These are phyloP conservation scores for Lactifluus volemus DNA, from an alignment of 768 basidiomycete species.

Conservation along the genomic window DNA sequence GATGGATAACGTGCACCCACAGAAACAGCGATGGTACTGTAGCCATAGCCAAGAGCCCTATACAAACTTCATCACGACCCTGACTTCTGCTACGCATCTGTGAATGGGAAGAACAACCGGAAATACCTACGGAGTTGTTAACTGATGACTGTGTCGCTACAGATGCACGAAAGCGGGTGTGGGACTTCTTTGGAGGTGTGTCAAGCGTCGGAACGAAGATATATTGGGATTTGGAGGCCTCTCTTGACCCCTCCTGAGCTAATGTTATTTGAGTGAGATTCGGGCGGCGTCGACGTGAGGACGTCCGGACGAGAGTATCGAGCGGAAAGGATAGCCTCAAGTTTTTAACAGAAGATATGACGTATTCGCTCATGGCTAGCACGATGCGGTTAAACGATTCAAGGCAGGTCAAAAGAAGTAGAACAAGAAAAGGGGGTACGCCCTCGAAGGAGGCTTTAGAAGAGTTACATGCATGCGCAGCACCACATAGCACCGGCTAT, in stretches of 20 bases:
- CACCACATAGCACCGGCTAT: too few species aligned
- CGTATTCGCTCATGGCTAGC: slow-evolving; percentile 7
- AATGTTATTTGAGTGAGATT: slow-evolving; percentile 12
- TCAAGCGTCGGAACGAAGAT: not conserved
- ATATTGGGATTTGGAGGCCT: not conserved
- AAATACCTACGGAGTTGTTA: slow-evolving; percentile 11
- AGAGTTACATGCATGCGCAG: too few species aligned
- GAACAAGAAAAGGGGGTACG: too few species aligned
- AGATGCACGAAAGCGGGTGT: slow-evolving; percentile 39
- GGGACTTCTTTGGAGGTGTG: slow-evolving; percentile 7
- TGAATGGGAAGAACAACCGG: slow-evolving; percentile 15
- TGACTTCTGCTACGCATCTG: slow-evolving; percentile 6
- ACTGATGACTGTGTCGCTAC: slow-evolving; percentile 30
- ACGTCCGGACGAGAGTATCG: slow-evolving; percentile 45
- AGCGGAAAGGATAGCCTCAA: slow-evolving; percentile 45
- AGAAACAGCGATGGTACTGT: too few species aligned
- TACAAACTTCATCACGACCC: not conserved
- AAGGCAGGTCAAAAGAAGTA: not conserved
- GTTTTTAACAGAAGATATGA: not conserved
- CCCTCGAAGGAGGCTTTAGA: too few species aligned
- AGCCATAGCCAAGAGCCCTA: too few species aligned
- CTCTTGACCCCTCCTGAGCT: not conserved
- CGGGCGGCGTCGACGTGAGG: slow-evolving; percentile 33
- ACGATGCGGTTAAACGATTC: not conserved
- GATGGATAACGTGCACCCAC: too few species aligned